Conservation (phyloP, 768 basidiomycete species). For the Termitomyces sp. region DNA sequence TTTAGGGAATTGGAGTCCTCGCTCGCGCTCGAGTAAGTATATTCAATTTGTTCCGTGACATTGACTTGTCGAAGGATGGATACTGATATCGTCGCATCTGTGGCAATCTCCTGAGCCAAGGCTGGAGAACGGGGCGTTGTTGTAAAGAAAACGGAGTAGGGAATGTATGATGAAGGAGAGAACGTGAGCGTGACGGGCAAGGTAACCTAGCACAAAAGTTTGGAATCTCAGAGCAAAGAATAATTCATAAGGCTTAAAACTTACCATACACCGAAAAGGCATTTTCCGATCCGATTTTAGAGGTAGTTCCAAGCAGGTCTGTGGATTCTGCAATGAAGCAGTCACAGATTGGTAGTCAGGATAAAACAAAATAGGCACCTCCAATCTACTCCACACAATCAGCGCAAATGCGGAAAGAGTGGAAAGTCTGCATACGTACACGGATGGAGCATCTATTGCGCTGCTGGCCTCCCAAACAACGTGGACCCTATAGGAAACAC, state of each 20-base stretch:
- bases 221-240: neutral
- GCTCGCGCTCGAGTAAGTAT: slow-evolving; percentile 37
- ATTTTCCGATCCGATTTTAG: slow-evolving; percentile 56
- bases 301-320: slow-evolving; percentile 66
- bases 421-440: slow-evolving; percentile 32
- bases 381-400: slow-evolving; percentile 36
- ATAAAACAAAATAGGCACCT: slow-evolving; percentile 58
- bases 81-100: slow-evolving; percentile 67
- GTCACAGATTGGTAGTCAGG: slow-evolving; percentile 56
- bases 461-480: slow-evolving; percentile 54
- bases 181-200: slow-evolving; percentile 57
- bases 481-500: slow-evolving; percentile 48
- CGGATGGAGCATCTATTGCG: slow-evolving; percentile 33
- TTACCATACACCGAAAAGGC: slow-evolving; percentile 61
- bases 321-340: slow-evolving; percentile 32
- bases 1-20: slow-evolving; percentile 34
- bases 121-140: slow-evolving; percentile 50
- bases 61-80: slow-evolving; percentile 57
- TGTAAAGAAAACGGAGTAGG: slow-evolving; percentile 70
- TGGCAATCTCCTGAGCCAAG: slow-evolving; percentile 58
- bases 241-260: slow-evolving; percentile 19
- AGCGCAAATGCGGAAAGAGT: slow-evolving; percentile 4
- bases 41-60: slow-evolving; percentile 35
- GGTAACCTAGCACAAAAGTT: slow-evolving; percentile 40
- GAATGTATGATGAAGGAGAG: slow-evolving; percentile 54